Evolutionary conservation across 768 basidiomycete species (phyloP).

Genomic region (Panaeolus papilionaceus): DNA sequence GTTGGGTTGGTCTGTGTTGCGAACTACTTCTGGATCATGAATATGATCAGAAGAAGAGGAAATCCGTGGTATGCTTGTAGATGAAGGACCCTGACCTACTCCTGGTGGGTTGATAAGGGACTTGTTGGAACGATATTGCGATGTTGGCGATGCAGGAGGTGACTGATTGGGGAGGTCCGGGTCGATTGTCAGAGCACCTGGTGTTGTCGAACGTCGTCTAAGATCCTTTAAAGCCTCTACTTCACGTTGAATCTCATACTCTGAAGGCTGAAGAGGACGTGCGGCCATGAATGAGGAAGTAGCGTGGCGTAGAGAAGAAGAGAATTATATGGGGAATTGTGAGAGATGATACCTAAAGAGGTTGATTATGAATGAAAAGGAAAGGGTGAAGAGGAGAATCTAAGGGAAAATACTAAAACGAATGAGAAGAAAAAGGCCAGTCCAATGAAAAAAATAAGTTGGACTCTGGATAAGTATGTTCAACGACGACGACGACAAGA

Average conservation of each 20-base stretch:
- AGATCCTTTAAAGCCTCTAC: conserved; percentile 87
- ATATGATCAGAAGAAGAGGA: conserved; percentile 27
- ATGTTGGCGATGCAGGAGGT: conserved; percentile 62
- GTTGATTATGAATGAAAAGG: conserved; percentile 15
- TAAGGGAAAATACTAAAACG: conserved; percentile 7
- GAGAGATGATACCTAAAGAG: conserved; percentile 9
- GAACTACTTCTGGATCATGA: conserved; percentile 26
- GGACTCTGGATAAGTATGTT: background rate
- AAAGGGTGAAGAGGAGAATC: background rate
- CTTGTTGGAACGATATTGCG: conserved; percentile 54
- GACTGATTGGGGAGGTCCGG: conserved; percentile 88
- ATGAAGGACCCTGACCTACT: conserved; percentile 30
- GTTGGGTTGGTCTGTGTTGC: conserved; percentile 38
- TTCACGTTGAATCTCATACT: conserved; percentile 87
- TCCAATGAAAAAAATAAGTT: background rate
- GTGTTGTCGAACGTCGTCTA: conserved; percentile 81
- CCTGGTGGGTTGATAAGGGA: conserved; percentile 24
- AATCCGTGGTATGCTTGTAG: conserved; percentile 29
- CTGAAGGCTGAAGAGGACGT: conserved; percentile 72
- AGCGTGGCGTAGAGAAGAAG: conserved; percentile 20
- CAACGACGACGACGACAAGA: conserved; percentile 18
- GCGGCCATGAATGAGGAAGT: conserved; percentile 41
- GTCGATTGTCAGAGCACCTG: conserved; percentile 85
- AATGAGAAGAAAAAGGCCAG: conserved; percentile 8
- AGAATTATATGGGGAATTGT: conserved; percentile 14